A percentile compares a stretch with the other conserved stretches of the same genome.
Conservation (phyloP, 2,329 filamentous ascomycete genomes). For the Cadophora sp. region DNA sequence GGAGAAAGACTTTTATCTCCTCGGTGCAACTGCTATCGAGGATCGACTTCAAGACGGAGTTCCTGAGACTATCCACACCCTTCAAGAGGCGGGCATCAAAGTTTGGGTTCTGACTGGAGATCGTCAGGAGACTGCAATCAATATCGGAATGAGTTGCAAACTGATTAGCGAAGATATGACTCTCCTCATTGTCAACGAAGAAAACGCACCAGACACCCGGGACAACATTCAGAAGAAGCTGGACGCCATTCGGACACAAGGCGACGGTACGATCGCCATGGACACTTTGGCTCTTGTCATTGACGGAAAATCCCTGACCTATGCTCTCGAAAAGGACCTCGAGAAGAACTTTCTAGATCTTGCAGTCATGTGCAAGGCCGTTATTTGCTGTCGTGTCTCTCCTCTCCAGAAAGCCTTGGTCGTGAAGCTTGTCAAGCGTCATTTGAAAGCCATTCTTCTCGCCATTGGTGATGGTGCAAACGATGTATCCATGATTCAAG, state of each 20-base stretch:
- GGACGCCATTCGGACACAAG: slow-evolving; percentile 86
- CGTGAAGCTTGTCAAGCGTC: slow-evolving; percentile 94
- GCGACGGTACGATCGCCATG: slow-evolving; percentile 75
- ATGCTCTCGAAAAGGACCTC: slow-evolving; percentile 88
- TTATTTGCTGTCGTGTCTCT: slow-evolving; percentile 97
- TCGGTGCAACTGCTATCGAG: slow-evolving; percentile 96
- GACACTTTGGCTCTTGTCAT: slow-evolving; percentile 93
- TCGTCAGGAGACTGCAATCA: slow-evolving; percentile 98
- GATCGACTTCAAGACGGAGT: slow-evolving; percentile 97
- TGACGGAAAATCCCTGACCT: slow-evolving; percentile 94
- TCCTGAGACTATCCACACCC: slow-evolving; percentile 95
- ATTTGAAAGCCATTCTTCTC: slow-evolving; percentile 88
- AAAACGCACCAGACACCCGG: slow-evolving; percentile 76
- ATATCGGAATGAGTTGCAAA: slow-evolving; percentile 99
- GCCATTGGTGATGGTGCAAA: slow-evolving; percentile 98
- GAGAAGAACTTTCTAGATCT: slow-evolving; percentile 94
- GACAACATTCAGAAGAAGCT: slow-evolving; percentile 94
- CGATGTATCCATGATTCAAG: slow-evolving; percentile 99
- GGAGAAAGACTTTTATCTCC: slow-evolving; percentile 87
- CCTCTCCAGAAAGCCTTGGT: slow-evolving; percentile 96
- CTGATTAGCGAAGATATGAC: slow-evolving; percentile 99
- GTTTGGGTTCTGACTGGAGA: slow-evolving; percentile 98
- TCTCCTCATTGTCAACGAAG: slow-evolving; percentile 94
- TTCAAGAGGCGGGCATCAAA: slow-evolving; percentile 97
- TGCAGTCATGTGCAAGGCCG: slow-evolving; percentile 96